Percentiles rank a stretch among this genome's conserved stretches.
Conservation (phyloP, 805 yeast genomes). For the Geotrichum ghanense region DNA sequence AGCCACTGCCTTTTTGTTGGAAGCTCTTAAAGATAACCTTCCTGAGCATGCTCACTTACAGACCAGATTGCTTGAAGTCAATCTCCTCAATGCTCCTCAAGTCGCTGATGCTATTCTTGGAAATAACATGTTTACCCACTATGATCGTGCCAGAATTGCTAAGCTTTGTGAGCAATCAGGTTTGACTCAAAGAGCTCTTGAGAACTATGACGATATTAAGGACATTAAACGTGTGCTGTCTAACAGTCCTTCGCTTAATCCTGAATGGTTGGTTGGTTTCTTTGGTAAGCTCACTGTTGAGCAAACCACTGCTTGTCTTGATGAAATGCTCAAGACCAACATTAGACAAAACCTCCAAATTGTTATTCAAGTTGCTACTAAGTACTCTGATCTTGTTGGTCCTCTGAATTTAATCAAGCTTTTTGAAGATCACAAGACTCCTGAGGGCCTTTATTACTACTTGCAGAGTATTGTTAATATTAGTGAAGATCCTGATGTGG, state of each 20-base stretch:
- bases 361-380: slow-evolving; percentile 92
- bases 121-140: slow-evolving; percentile 89
- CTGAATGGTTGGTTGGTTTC: slow-evolving; percentile 87
- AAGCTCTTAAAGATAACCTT: slow-evolving; percentile 85
- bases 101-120: slow-evolving; percentile 98
- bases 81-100: slow-evolving; percentile 93
- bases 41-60: slow-evolving; percentile 95
- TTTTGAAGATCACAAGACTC: slow-evolving; percentile 86
- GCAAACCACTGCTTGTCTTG: slow-evolving; percentile 78
- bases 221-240: slow-evolving; percentile 93
- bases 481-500: slow-evolving; percentile 90
- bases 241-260: slow-evolving; percentile 72
- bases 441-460: slow-evolving; percentile 91
- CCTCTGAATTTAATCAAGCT: slow-evolving; percentile 73
- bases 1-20: slow-evolving; percentile 93
- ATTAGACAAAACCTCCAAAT: slow-evolving; percentile 82
- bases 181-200: slow-evolving; percentile 87
- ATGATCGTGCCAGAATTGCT: slow-evolving; percentile 89
- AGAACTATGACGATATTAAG: slow-evolving; percentile 85
- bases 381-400: slow-evolving; percentile 89
- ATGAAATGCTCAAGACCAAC: slow-evolving; percentile 71
- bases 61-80: slow-evolving; percentile 86
- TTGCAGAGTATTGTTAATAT: slow-evolving; percentile 86
- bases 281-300: slow-evolving; percentile 93
- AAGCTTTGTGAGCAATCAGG: slow-evolving; percentile 94